These are phyloP conservation scores for Chrysanthemum seticuspe DNA, from an alignment of 129 eudicot species.

Conservation along the genomic window DNA sequence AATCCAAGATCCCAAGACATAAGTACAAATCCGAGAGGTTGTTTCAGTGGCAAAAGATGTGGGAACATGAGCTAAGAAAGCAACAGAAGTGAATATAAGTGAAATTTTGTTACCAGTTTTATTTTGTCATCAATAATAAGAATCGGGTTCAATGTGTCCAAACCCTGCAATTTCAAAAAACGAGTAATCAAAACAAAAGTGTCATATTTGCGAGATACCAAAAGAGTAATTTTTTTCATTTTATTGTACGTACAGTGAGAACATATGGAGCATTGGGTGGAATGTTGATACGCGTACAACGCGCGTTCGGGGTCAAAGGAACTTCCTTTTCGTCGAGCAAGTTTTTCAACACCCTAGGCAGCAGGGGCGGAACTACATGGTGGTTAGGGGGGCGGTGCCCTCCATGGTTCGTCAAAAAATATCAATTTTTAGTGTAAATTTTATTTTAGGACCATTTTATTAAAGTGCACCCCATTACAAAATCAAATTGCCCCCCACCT, in stretches of 20 bases:
- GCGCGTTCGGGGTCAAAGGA: no score
- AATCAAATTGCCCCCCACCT: no score
- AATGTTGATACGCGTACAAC: no score
- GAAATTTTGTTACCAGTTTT: constrained; percentile 57
- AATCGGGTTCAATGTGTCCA: constrained; percentile 80
- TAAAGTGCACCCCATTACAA: no score
- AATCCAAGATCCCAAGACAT: constrained; percentile 1
- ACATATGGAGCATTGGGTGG: constrained; percentile 70
- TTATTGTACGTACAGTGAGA: constrained; percentile 53
- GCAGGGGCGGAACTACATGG: no score
- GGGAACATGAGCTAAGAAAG: neutral
- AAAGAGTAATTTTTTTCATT: neutral
- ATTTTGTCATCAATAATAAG: constrained; percentile 66
- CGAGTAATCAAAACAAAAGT: constrained; percentile 2
- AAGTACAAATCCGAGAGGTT: neutral
- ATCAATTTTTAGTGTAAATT: no score
- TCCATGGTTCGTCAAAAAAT: no score
- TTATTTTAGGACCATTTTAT: no score
- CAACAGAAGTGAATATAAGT: constrained; percentile 3
- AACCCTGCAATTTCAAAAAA: constrained; percentile 55
- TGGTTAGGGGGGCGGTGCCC: no score
- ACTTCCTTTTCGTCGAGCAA: no score
- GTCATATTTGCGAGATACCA: neutral
- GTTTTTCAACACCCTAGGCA: no score
- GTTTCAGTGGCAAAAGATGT: neutral